A percentile compares a stretch with the other conserved stretches of the same genome.
These are phyloP conservation scores for Sporothrix brasiliensis DNA, from an alignment of 2,329 filamentous ascomycete genomes.

Conservation along the genomic window DNA sequence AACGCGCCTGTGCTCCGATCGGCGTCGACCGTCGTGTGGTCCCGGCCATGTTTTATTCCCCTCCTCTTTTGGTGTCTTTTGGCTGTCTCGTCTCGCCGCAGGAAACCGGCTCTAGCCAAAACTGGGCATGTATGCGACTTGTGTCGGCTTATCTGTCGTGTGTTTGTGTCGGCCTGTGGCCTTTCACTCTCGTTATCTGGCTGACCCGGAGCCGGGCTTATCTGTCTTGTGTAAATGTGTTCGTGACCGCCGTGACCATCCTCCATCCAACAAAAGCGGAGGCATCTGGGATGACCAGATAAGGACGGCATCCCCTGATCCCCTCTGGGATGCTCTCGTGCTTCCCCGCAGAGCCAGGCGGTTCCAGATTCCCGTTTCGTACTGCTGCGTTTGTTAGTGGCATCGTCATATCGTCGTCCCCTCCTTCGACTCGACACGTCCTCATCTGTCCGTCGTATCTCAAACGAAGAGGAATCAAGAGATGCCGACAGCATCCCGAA, in stretches of 20 bases:
- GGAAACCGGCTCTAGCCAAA: slow-evolving; percentile 13
- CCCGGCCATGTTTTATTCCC: not conserved
- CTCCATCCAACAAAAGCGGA: slow-evolving; percentile 4
- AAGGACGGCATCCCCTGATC: not conserved
- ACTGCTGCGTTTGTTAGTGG: not conserved
- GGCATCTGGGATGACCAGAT: slow-evolving; percentile 13
- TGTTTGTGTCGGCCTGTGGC: not conserved
- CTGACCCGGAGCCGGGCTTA: not conserved
- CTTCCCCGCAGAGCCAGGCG: too few species aligned
- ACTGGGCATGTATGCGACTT: slow-evolving; percentile 15
- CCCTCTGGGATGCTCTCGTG: too few species aligned
- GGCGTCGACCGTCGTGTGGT: not conserved
- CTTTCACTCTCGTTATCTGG: not conserved
- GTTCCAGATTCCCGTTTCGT: too few species aligned
- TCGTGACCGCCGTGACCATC: not conserved
- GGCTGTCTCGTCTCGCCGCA: not conserved
- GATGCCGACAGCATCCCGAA: slow-evolving; percentile 5
- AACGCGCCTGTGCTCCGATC: not conserved
- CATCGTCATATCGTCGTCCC: not conserved
- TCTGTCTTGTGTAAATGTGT: not conserved
- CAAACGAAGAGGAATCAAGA: not conserved
- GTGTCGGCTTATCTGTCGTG: not conserved
- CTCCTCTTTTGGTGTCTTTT: not conserved
- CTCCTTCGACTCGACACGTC: not conserved
- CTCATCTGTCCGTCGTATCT: not conserved